A percentile compares a stretch with the other conserved stretches of the same genome.
phyloP scores from a whole-genome alignment of 768 basidiomycete species.

The Leccinum arenicola region DNA sequence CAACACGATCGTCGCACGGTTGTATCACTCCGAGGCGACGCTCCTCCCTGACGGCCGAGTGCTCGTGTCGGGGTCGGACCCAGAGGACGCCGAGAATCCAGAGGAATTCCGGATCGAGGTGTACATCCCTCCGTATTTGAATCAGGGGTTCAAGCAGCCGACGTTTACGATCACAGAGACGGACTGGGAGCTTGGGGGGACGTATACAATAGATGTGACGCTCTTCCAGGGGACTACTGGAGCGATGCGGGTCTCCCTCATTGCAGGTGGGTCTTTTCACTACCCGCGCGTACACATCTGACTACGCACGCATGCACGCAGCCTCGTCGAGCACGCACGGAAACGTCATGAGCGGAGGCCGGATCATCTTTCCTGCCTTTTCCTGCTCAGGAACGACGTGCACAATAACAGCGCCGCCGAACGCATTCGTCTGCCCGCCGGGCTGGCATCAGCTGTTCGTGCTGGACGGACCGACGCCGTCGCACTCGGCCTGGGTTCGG shows the following conservation, averaged over 20 bases:
- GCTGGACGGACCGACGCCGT: conserved; percentile 77
- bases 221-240: conserved; percentile 39
- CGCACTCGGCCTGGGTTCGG: conserved; percentile 69
- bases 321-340: conserved; percentile 78
- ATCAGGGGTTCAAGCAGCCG: conserved; percentile 58
- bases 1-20: conserved; percentile 65
- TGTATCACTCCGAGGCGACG: conserved; percentile 78
- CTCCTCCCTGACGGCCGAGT: conserved; percentile 75
- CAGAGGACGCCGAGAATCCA: conserved; percentile 35
- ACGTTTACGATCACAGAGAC: conserved; percentile 52
- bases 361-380: conserved; percentile 73
- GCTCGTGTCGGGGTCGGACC: conserved; percentile 75
- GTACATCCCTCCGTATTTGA: conserved; percentile 87
- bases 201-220: conserved; percentile 49
- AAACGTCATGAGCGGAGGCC: conserved; percentile 66
- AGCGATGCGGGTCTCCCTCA: conserved; percentile 59
- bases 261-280: conserved; percentile 47
- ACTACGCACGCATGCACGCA: conserved; percentile 19
- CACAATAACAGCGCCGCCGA: conserved; percentile 75
- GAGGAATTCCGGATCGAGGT: conserved; percentile 79
- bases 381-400: conserved; percentile 67
- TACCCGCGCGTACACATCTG: not conserved
- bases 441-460: conserved; percentile 78
- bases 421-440: conserved; percentile 64
- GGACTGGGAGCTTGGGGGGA: conserved; percentile 62